phyloP scores from a whole-genome alignment of 169 alveolate genomes.

The Plasmodium coatneyi region DNA sequence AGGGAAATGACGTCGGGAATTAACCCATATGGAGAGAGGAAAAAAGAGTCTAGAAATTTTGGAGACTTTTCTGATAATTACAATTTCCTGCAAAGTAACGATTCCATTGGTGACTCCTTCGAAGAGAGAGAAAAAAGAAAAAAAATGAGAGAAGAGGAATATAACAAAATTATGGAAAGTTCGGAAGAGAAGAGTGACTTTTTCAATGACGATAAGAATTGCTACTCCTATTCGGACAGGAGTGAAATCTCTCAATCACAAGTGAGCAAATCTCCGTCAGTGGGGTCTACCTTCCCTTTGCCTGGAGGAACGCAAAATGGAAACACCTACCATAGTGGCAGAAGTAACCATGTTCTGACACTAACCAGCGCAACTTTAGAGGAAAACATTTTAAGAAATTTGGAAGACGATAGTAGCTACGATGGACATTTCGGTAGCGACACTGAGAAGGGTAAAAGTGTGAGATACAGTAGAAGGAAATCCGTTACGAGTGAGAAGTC shows the following conservation, averaged over 20 bases:
- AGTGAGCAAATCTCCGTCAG: neutral
- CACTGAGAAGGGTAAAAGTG: neutral
- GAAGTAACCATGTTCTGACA: neutral
- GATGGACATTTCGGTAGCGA: neutral
- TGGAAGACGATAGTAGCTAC: neutral
- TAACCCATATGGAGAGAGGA: neutral
- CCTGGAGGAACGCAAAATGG: neutral
- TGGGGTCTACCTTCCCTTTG: neutral
- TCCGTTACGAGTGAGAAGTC: neutral
- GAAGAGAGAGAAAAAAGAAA: conserved; percentile 18
- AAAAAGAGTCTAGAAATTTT: neutral
- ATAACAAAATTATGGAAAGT: conserved; percentile 8
- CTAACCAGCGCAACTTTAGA: neutral
- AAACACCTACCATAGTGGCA: neutral
- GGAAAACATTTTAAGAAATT: conserved; percentile 7
- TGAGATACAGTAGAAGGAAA: neutral
- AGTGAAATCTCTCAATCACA: neutral
- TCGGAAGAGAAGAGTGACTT: conserved; percentile 6
- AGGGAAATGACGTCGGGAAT: conserved; percentile 2
- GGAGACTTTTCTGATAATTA: conserved; percentile 11
- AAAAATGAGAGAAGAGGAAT: neutral
- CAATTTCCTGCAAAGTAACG: neutral
- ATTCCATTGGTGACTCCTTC: neutral
- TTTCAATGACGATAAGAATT: conserved; percentile 8
- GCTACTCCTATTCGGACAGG: neutral